Percentiles rank a stretch among this genome's conserved stretches.
These are phyloP conservation scores for Naematelia aurantialba DNA, from an alignment of 768 basidiomycete species.

Conservation along the genomic window DNA sequence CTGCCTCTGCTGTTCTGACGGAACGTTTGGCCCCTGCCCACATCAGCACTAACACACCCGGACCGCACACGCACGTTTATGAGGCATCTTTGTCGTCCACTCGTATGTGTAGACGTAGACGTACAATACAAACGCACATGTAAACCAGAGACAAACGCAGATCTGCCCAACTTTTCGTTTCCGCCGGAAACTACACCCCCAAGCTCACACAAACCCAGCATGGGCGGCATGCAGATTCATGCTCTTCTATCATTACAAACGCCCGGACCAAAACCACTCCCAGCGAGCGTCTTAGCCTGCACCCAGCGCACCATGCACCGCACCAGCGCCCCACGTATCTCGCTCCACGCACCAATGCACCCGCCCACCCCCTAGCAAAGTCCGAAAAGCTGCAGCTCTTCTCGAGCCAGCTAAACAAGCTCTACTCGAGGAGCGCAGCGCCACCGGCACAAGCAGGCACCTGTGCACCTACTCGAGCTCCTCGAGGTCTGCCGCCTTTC, in stretches of 20 bases:
- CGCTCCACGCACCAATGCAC: too few species aligned
- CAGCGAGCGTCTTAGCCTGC: too few species aligned
- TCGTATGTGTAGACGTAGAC: too few species aligned
- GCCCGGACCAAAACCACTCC: too few species aligned
- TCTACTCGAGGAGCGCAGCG: too few species aligned
- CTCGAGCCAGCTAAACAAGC: too few species aligned
- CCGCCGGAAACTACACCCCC: constrained; percentile 2
- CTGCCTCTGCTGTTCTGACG: constrained; percentile 1
- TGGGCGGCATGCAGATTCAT: not conserved
- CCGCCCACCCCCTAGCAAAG: too few species aligned
- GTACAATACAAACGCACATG: not conserved
- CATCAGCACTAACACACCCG: not conserved
- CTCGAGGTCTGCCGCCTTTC: constrained; percentile 53
- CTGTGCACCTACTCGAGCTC: constrained; percentile 51
- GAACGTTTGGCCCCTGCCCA: constrained; percentile 8
- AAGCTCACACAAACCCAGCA: not conserved
- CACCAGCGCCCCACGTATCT: too few species aligned
- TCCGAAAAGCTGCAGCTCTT: too few species aligned
- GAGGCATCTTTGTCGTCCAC: constrained; percentile 13
- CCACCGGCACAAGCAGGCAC: too few species aligned
- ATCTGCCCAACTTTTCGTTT: not conserved
- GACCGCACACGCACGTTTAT: not conserved
- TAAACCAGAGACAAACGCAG: not conserved
- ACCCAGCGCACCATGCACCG: too few species aligned
- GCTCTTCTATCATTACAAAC: constrained; percentile 2